Base-by-base conservation (phyloP, 495 filamentous ascomycete genomes). In the Daldinia loculata region DNA sequence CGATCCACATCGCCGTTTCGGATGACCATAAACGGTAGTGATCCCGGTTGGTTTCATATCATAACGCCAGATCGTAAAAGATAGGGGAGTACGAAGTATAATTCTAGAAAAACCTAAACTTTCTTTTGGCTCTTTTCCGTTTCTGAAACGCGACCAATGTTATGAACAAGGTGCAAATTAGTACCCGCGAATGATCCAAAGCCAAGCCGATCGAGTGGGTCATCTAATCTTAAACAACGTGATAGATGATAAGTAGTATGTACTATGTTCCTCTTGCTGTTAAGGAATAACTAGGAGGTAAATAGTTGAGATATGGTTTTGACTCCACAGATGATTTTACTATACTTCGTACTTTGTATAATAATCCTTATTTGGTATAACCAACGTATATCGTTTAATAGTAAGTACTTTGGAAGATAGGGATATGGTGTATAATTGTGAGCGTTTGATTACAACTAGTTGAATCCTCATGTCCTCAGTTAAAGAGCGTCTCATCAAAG, bases 1-100 rank as follows among this genome's bases (percentile, higher is more conserved):
- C 24, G 36, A 12, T 55, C 66, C 70, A 69, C 70, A 43, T 63
- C 43, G 26, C 61, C 66, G 70, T 73, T 73, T 73, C 70, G 70
- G n/a, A 22, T 66, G 50, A 14, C 65, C 65, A 56, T 65, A 72
- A 72, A 64, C 5, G 61, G 70, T 6, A 72, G 38, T 41, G 11
- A 4, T 6, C 61, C 69, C 69, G 52, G 63, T 6, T 1, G 5
- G 50, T 14, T 30, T 22, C 53, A 32, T 22, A 34, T 36, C 1
- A 14, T 24, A 12, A 24, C 15, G 30, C 17, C 3, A 17, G 30
- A 36, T 19, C 8, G 29, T 29, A 62, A 39, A 53, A 17, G 27
- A 52, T 30, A 52, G 41, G 7, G 30, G 17, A 24, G 9, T 26
- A 26, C n/a, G n/a, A n/a, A n/a, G n/a, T n/a, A n/a, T n/a, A 53